These are phyloP conservation scores for Rhizopus delemar DNA, from an alignment of 371 early-diverging fungal genomes.

Conservation along the genomic window DNA sequence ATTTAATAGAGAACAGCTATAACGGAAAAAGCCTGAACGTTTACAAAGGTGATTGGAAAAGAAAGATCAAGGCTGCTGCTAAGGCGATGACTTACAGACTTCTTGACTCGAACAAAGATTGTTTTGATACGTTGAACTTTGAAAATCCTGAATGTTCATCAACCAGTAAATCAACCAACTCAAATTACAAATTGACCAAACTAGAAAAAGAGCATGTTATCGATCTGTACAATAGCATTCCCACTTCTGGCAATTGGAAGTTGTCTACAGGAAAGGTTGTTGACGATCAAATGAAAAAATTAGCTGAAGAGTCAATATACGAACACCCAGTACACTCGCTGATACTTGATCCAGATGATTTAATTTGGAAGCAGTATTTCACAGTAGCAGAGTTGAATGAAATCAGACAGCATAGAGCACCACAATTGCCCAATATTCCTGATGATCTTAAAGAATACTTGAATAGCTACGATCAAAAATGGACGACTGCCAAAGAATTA, in stretches of 20 bases:
- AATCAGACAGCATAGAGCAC: not conserved
- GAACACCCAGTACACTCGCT: slow-evolving; percentile 16
- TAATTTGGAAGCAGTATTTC: slow-evolving; percentile 12
- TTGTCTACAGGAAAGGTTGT: not conserved
- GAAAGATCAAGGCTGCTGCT: slow-evolving; percentile 3
- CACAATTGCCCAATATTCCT: not conserved
- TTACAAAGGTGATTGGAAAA: slow-evolving; percentile 5
- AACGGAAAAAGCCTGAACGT: slow-evolving; percentile 7
- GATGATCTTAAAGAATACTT: slow-evolving; percentile 1
- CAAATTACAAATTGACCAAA: too few relatives aligned
- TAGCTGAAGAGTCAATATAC: not conserved
- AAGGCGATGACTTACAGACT: slow-evolving; percentile 8
- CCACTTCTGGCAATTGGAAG: not conserved
- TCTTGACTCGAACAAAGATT: not conserved
- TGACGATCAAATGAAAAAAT: slow-evolving; percentile 6
- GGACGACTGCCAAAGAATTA: slow-evolving; percentile 5
- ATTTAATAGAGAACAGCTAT: not conserved
- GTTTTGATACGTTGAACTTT: not conserved
- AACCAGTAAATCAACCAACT: too few relatives aligned
- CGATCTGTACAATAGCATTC: slow-evolving; percentile 3
- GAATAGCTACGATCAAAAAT: slow-evolving; percentile 4
- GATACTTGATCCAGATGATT: slow-evolving; percentile 8
- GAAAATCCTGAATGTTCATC: too few relatives aligned
- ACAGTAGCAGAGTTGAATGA: slow-evolving; percentile 4
- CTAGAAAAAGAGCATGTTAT: not conserved